Evolutionary conservation across 2,329 filamentous ascomycete species (phyloP), one percentile per base, ranked within the genome.

Genomic region (Penicillium sp.): DNA sequence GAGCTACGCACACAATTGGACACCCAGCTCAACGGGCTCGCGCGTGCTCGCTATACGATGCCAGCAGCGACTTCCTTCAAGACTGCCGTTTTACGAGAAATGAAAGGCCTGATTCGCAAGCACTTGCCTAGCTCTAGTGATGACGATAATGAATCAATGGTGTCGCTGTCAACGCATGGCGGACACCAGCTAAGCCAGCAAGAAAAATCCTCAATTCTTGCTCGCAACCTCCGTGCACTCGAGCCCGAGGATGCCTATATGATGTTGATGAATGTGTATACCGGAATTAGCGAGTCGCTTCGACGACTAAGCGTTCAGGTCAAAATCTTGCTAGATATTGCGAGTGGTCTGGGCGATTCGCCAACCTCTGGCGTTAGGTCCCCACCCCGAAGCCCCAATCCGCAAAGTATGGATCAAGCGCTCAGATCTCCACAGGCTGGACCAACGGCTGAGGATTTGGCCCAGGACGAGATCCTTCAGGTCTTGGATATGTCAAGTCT

Each of bases 251-350:
- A 96, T 73, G 91, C 92, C 0, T 93, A 97, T 72, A 84, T 87
- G 6, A 83, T 97, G 64, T 82, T 97, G 13, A 80, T 86, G 29
- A 90, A 86, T 54, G 89, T 96, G 14, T 99, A 97, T 67, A 88
- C 92, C 16, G 86, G 89, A 32, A 88, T 97, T 8, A 89, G 93
- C 4, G 94, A 99, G 76, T 90, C 90, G 3, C 72, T 99, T 45
- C 83, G 94, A 53, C 84, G 94, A 66, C 78, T 97, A 7, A 91
- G 91, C 16, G 92, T 91, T 0, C 93, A 97, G 70, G 89, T 94
- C 52, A 99, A 99, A 72, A 87, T 97, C 9, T 76, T 99, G n/a
- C 81, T 99, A 9, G 94, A 99, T 72, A 90, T 96, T 18, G 94
- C 92, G 1, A 96, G 92, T 70, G 74, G 74, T 21, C 60, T 78